Evolutionary conservation across 2,329 filamentous ascomycete genomes (phyloP).

Genomic region (Knufia petricola): DNA sequence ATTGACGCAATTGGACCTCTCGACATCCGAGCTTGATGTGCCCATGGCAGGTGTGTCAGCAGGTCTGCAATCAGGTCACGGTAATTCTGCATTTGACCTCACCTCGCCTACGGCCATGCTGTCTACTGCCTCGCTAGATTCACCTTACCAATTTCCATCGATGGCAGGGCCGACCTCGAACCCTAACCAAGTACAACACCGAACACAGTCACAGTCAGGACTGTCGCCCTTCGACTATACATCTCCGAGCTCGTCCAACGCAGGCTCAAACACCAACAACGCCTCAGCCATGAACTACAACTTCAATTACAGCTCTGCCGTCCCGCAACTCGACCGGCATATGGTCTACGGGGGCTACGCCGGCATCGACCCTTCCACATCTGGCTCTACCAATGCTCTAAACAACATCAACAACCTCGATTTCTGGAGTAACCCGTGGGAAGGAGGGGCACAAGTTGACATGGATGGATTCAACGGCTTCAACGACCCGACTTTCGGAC

Average conservation of each 20-base stretch:
- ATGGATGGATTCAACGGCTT: constrained; percentile 27
- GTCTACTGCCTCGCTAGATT: neutral
- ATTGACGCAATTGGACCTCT: neutral
- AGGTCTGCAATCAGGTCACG: constrained; percentile 7
- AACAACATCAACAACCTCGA: constrained; percentile 25
- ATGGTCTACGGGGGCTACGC: constrained; percentile 66
- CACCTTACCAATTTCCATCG: neutral
- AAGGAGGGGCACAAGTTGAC: constrained; percentile 25
- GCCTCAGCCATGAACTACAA: constrained; percentile 31
- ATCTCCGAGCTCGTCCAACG: constrained; percentile 9
- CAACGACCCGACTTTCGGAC: constrained; percentile 32
- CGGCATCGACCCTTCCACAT: constrained; percentile 37
- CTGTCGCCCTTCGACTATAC: constrained; percentile 10
- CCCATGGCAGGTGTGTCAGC: constrained; percentile 9
- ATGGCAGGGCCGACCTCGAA: constrained; percentile 1
- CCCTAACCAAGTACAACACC: constrained; percentile 11
- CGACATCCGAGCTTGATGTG: constrained; percentile 6
- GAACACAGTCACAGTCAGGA: constrained; percentile 12
- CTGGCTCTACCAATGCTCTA: constrained; percentile 25
- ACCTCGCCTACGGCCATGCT: constrained; percentile 14
- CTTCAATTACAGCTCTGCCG: constrained; percentile 26
- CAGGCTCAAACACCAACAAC: constrained; percentile 25
- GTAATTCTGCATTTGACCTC: constrained; percentile 18
- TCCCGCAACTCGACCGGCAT: constrained; percentile 65
- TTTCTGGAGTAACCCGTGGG: constrained; percentile 26